Percentiles rank a stretch among this genome's conserved stretches.
These are phyloP conservation scores for Chaetomium tenue DNA, from an alignment of 495 filamentous ascomycete genomes.

Conservation along the genomic window DNA sequence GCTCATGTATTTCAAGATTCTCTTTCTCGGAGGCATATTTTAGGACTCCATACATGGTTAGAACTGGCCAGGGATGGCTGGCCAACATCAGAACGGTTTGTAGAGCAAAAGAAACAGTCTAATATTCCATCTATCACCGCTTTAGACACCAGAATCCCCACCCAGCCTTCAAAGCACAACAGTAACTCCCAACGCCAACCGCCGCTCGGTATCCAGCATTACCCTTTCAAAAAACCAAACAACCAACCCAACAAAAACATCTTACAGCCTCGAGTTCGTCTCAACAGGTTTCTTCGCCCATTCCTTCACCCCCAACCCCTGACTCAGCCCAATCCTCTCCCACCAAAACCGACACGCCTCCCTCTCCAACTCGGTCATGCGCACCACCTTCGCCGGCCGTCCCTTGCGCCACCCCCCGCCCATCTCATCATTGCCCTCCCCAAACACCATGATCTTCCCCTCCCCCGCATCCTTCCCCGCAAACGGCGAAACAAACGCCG, in stretches of 20 bases:
- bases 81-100: too few species aligned
- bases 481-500: slow-evolving; percentile 34
- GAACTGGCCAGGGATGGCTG: too few species aligned
- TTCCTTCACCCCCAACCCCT: slow-evolving; percentile 40
- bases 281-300: not conserved
- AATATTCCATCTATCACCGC: not conserved
- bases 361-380: slow-evolving; percentile 45
- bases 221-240: not conserved
- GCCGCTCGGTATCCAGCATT: not conserved
- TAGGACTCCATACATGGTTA: too few species aligned
- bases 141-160: not conserved
- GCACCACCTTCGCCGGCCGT: slow-evolving; percentile 43
- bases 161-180: not conserved
- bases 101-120: not conserved
- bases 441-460: slow-evolving; percentile 53
- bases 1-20: too few species aligned
- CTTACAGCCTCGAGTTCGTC: slow-evolving; percentile 11
- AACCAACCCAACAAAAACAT: not conserved
- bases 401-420: slow-evolving; percentile 45
- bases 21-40: too few species aligned
- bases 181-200: not conserved
- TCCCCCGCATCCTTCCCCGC: slow-evolving; percentile 10
- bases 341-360: slow-evolving; percentile 61
- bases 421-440: slow-evolving; percentile 61
- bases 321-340: slow-evolving; percentile 40